A percentile compares a stretch with the other conserved stretches of the same genome.
These are phyloP conservation scores for Coffea humblotiana DNA, from an alignment of 305 asterid genomes.

Conservation along the genomic window DNA sequence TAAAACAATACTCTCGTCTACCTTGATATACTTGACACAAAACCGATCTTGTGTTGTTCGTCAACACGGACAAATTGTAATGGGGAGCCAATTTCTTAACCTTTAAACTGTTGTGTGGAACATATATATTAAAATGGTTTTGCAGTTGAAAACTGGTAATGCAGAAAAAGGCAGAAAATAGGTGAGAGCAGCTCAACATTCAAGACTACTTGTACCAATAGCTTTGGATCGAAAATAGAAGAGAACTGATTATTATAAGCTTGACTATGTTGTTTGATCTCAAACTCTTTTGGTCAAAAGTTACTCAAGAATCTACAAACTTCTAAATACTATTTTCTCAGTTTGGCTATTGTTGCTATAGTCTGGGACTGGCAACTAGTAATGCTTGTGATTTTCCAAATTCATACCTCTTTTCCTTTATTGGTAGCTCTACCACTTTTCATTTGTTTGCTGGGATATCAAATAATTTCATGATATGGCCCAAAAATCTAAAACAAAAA, in stretches of 20 bases:
- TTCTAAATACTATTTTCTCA: neutral
- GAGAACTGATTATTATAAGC: neutral
- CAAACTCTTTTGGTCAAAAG: neutral
- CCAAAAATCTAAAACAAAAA: neutral
- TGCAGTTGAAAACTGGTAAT: no score
- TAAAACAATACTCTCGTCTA: no score
- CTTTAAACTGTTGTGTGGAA: no score
- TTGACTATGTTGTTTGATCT: neutral
- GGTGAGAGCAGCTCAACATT: neutral
- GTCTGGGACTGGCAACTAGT: neutral
- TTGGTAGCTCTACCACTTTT: no score
- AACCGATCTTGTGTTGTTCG: no score
- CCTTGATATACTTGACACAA: no score
- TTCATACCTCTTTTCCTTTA: neutral
- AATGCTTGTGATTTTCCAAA: neutral
- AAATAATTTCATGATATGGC: neutral
- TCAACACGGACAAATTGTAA: no score
- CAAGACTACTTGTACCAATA: neutral
- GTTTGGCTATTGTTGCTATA: neutral
- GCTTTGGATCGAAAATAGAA: neutral
- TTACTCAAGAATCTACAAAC: neutral
- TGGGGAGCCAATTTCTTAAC: no score
- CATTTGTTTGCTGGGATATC: neutral
- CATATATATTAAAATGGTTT: no score
- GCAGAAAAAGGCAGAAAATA: no score